Evolutionary conservation across 805 yeast genomes (phyloP), one percentile per base, ranked within the genome.

Genomic region (Zygosaccharomyces pseudorouxii): DNA sequence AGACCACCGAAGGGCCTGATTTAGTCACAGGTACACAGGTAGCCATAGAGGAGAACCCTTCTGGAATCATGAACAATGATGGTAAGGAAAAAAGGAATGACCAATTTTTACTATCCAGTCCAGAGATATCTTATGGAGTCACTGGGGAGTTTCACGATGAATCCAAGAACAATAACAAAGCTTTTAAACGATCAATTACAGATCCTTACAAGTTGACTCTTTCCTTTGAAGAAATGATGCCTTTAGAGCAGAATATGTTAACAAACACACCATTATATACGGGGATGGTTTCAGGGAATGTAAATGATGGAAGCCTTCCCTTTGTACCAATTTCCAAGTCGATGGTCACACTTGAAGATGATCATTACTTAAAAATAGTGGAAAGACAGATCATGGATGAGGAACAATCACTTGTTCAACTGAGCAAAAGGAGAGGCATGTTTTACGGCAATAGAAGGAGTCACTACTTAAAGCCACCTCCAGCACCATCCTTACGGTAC

Each of bases 401-500:
- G 0, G 76, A 74, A 20, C 69, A 64, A 49, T 65, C 70, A 3
- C 42, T 65, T 22, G 63, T 56, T 4, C 67, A 64, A 25, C 49
- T 65, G 39, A 66, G 68, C 45, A 65, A 65, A 50, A 62, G 67
- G 46, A 59, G 71, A 31, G 81, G 82, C 3, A 74, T 76, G 52
- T 71, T 75, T 42, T 67, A 65, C 33, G 68, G 68, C 1, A 77
- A 73, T 47, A 77, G 85, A 60, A 72, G 84, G 42, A 77, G 78
- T 51, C 83, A 79, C 48, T 76, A 75, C 45, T 72, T 90, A 43
- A 81, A 84, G 54, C 97, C 99, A 0, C 99, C 99, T 5, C 77
- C 79, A 45, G 98, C 98, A 0, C 99, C 99, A 3, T 78, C 86
- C 6, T 70, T 87, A 50, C 81, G 84, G 58, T 86, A 88, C 60